These are phyloP conservation scores for Aspergillus diversus DNA, from an alignment of 495 filamentous ascomycete genomes.

Conservation along the genomic window DNA sequence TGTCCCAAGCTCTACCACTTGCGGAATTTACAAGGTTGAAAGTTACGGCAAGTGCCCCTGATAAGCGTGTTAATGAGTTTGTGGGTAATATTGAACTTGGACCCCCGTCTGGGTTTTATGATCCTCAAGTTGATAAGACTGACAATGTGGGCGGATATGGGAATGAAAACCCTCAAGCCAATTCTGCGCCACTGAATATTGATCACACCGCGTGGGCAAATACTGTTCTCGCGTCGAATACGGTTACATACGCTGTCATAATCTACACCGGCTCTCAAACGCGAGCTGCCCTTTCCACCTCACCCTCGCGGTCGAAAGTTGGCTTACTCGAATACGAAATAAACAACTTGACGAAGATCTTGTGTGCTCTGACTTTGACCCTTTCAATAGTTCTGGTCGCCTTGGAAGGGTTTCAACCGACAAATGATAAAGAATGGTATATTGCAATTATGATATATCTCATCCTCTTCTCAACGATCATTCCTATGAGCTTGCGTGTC, in stretches of 20 bases:
- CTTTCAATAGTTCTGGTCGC: slow-evolving; percentile 91
- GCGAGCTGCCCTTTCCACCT: slow-evolving; percentile 90
- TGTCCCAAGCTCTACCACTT: slow-evolving; percentile 74
- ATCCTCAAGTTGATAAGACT: slow-evolving; percentile 49
- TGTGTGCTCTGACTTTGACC: slow-evolving; percentile 83
- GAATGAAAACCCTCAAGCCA: slow-evolving; percentile 31
- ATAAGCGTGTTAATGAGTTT: slow-evolving; percentile 92
- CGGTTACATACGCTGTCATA: slow-evolving; percentile 81
- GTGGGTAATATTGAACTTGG: slow-evolving; percentile 75
- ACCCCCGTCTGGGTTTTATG: slow-evolving; percentile 44
- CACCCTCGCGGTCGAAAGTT: slow-evolving; percentile 86
- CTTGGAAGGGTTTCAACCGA: slow-evolving; percentile 75
- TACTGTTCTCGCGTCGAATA: slow-evolving; percentile 92
- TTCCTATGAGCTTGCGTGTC: slow-evolving; percentile 93
- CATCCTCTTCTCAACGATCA: slow-evolving; percentile 98
- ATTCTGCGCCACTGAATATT: slow-evolving; percentile 78
- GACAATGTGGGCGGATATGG: slow-evolving; percentile 26
- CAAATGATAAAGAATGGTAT: slow-evolving; percentile 75
- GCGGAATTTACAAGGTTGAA: slow-evolving; percentile 72
- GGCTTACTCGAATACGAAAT: slow-evolving; percentile 95
- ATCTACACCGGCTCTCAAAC: slow-evolving; percentile 96
- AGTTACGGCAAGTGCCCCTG: slow-evolving; percentile 84
- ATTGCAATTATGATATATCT: slow-evolving; percentile 93
- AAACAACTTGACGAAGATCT: slow-evolving; percentile 95
- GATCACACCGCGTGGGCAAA: slow-evolving; percentile 99